Percentiles rank a stretch among this genome's conserved stretches.
Evolutionary conservation across 495 filamentous ascomycete species (phyloP).

Genomic region (Penicillium bialowiezense): DNA sequence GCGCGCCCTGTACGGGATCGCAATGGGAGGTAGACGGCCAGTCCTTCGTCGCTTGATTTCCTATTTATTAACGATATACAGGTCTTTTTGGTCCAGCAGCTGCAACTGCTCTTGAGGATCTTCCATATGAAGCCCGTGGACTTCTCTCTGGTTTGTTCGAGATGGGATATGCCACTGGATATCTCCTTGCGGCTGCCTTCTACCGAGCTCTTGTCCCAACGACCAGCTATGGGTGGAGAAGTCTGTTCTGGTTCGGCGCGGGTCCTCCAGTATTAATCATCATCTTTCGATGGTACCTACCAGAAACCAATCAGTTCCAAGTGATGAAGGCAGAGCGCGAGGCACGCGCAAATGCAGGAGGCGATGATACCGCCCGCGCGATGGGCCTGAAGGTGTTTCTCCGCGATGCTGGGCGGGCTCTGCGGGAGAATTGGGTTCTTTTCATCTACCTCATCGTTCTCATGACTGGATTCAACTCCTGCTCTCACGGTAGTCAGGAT

Average conservation of each 20-base stretch:
- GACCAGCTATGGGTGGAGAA: slow-evolving; percentile 62
- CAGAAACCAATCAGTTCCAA: slow-evolving; percentile 57
- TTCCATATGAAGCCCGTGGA: slow-evolving; percentile 63
- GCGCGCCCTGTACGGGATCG: slow-evolving; percentile 69
- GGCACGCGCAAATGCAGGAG: slow-evolving; percentile 9
- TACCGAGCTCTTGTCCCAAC: slow-evolving; percentile 62
- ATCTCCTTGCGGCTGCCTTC: slow-evolving; percentile 69
- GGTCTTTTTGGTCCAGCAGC: slow-evolving; percentile 75
- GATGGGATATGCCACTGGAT: slow-evolving; percentile 74
- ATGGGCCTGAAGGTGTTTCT: slow-evolving; percentile 25
- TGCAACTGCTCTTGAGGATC: slow-evolving; percentile 74
- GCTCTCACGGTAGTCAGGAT: slow-evolving; percentile 43
- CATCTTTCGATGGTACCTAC: slow-evolving; percentile 61
- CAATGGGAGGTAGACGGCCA: slow-evolving; percentile 58
- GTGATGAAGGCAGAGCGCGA: slow-evolving; percentile 33
- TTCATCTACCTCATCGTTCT: slow-evolving; percentile 43
- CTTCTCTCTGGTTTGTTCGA: slow-evolving; percentile 71
- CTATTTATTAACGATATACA: slow-evolving; percentile 1
- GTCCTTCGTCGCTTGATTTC: no score
- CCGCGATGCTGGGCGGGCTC: slow-evolving; percentile 21
- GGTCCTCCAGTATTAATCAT: slow-evolving; percentile 70
- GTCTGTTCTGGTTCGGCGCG: slow-evolving; percentile 76
- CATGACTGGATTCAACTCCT: slow-evolving; percentile 42
- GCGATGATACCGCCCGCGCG: background rate
- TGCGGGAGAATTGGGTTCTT: slow-evolving; percentile 37